A percentile compares a stretch with the other conserved stretches of the same genome.
Evolutionary conservation across 176 grass and related monocot species (phyloP).

Genomic region (Elaeis guineensis): DNA sequence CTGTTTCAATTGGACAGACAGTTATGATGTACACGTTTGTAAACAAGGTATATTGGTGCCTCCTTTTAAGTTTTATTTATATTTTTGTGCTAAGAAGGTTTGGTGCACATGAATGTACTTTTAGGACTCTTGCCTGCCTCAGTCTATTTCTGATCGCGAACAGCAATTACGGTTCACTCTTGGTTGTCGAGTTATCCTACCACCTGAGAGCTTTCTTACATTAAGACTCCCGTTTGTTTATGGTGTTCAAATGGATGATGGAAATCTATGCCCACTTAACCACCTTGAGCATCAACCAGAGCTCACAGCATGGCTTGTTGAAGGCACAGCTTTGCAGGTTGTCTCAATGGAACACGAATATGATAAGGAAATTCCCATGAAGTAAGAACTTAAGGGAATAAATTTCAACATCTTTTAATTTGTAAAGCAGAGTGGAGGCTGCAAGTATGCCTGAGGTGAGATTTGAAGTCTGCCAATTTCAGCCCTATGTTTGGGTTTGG

Average conservation of each 20-base stretch:
- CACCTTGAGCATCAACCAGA: slow-evolving; percentile 58
- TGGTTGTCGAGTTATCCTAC: slow-evolving; percentile 64
- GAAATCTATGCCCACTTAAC: slow-evolving; percentile 45
- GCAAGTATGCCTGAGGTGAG: too few relatives aligned
- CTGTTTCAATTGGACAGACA: too few relatives aligned
- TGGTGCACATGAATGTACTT: slow-evolving; percentile 2
- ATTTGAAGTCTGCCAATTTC: too few relatives aligned
- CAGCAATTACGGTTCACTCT: slow-evolving; percentile 61
- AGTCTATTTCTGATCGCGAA: slow-evolving; percentile 44
- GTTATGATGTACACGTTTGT: too few relatives aligned
- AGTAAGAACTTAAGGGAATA: slow-evolving; percentile 15
- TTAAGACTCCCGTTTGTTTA: slow-evolving; percentile 92
- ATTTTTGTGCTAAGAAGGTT: neutral
- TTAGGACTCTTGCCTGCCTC: slow-evolving; percentile 69
- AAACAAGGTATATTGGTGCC: neutral
- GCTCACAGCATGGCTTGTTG: slow-evolving; percentile 76
- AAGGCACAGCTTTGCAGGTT: slow-evolving; percentile 73
- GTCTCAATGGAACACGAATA: slow-evolving; percentile 40
- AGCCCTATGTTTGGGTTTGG: too few relatives aligned
- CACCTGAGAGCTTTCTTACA: slow-evolving; percentile 87
- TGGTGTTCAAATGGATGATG: slow-evolving; percentile 50
- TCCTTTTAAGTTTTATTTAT: neutral
- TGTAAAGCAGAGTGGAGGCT: too few relatives aligned
- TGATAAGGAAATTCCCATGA: slow-evolving; percentile 23
- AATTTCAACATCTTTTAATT: neutral